Evolutionary conservation across 305 asterid species (phyloP).

Genomic region (Caryopteris hybrid): DNA sequence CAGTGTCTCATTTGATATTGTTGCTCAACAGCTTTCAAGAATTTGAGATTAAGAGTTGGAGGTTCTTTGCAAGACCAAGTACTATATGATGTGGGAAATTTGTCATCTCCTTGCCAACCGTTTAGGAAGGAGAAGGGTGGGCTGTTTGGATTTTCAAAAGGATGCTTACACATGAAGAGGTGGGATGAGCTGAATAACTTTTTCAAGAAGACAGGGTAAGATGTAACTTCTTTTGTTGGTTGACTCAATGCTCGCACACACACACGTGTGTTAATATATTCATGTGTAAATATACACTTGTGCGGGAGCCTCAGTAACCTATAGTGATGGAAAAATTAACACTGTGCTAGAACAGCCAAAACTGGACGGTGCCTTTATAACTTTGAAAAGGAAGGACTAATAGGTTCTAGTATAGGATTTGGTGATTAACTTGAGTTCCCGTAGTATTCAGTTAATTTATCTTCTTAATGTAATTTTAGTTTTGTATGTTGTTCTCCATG

Average conservation of each 20-base stretch:
- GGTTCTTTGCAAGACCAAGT: constrained; percentile 97
- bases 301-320: neutral
- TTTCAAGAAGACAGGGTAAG: constrained; percentile 78
- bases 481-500: neutral
- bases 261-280: neutral
- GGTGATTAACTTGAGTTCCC: neutral
- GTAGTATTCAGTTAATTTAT: neutral
- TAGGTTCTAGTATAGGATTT: neutral
- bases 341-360: neutral
- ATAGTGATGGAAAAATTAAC: neutral
- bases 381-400: neutral
- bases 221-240: constrained; percentile 2
- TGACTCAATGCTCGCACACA: no score
- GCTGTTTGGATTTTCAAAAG: constrained; percentile 85
- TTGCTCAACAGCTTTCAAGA: constrained; percentile 60
- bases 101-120: constrained; percentile 46
- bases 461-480: neutral
- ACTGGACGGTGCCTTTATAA: neutral
- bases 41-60: constrained; percentile 77
- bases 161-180: constrained; percentile 78
- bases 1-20: constrained; percentile 4
- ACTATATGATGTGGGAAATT: constrained; percentile 57
- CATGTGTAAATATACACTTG: neutral
- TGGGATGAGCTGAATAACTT: constrained; percentile 90
- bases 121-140: constrained; percentile 61